Evolutionary conservation across 176 grass and related monocot genomes (phyloP), one percentile per base, ranked within the genome.

Genomic region (Thinopyrum elongatum): DNA sequence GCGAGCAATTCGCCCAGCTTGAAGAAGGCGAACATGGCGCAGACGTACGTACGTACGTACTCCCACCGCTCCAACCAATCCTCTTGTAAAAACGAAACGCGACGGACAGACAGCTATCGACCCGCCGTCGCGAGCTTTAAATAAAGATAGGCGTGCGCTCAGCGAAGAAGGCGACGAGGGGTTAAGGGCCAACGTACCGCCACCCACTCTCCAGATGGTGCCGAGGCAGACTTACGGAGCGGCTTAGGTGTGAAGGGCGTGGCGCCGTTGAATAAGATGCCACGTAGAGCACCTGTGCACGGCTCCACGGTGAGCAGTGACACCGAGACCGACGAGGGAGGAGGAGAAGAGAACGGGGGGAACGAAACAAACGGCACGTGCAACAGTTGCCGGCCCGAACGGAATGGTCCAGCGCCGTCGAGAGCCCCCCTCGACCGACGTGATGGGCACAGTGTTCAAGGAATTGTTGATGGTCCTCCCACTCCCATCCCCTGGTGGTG

Each of bases 11-110:
- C 49, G 3, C 49, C 49, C 3, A 21, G 1, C 51, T 82, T 82
- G 68, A 90, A 72, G 60, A 90, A 72, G 39, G 38, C 1, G 8
- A 86, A 35, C 51, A 64, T 62, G 77, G 60, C n/a, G 46, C 22
- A 27, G 23, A 61, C 19, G 33, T 59, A 8, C 31, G 25, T 59
- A 8, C 31, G 25, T 58, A 11, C 63, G 4, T 3, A 22, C 14
- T 31, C 38, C 46, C 58, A 30, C 44, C 12, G 3, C 3, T 49
- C 4, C 46, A 49, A 49, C 14, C 46, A 49, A 49, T 49, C 46
- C 8, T 47, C 44, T 49, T 49, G 16, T 16, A 49, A 46, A 49
- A 49, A 49, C 39, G 39, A 3, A 11, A 42, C 49, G 16, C 49
- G 47, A 51, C 15, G 49, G 49, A 53, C 4, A 2, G 47, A 3